Base-by-base conservation (phyloP, 148 eudicot genomes). In the Cornus kousa region DNA sequence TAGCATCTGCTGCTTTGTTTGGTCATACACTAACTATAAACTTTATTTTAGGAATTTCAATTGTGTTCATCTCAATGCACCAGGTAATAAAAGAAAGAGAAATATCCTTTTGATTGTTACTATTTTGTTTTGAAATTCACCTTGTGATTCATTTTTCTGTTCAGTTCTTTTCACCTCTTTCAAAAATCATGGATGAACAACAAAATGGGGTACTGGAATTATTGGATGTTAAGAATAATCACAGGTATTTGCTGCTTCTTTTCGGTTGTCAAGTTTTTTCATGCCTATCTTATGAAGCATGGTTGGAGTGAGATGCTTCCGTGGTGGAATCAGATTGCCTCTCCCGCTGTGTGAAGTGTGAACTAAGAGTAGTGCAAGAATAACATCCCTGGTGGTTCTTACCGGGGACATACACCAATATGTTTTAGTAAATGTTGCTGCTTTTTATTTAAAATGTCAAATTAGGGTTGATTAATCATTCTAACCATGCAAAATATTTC, bases 1-100 rank as follows among this genome's bases (percentile, higher is more conserved):
- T 96, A 74, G 95, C 97, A 78, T 96, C 99, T 75, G 98, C 99
- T 80, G 88, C 85, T 72, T 74, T 96, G 84, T 96, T 96, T 87
- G 99, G 98, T 24, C 99, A 96, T 80, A 89, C 87, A 46, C 83
- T 96, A 82, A 96, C 99, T 19, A 87, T 92, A 31, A 96, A 96
- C 90, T 96, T 96, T 53, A 55, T 94, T 35, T 83, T 96, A 82
- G 99, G 99, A 75, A 96, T 96, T 84, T 90, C 99, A 75, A 87
- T 96, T 81, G 99, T 96, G 43, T 93, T 96, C 88, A 96, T 96
- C 87, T 96, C 99, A 70, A 96, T 96, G 99, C 99, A 96, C 82
- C 99, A 96, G 99, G 99, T 96, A 93, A 62, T 37, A n/a, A 22
- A 33, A 69, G 64, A 22, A 72, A 59, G 57, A 37, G 81, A 59